These are phyloP conservation scores for Trametes pubescens DNA, from an alignment of 1,284 basidiomycete genomes.

Conservation along the genomic window DNA sequence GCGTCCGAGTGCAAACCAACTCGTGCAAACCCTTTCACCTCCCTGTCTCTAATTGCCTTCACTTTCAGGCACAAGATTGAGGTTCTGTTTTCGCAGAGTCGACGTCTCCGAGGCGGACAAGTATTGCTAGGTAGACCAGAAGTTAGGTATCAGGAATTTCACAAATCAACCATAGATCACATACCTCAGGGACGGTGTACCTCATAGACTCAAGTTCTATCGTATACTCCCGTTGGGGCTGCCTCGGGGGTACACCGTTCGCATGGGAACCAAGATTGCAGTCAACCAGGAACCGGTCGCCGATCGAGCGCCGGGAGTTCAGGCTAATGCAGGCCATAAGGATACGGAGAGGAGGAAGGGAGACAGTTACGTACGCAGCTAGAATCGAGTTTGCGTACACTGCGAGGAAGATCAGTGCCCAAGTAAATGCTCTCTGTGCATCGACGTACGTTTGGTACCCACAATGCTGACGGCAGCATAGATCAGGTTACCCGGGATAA, in stretches of 20 bases:
- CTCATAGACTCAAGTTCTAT: background rate
- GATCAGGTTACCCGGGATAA: background rate
- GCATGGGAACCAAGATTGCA: background rate
- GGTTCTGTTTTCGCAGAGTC: background rate
- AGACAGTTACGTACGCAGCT: background rate
- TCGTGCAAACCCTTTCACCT: too few relatives aligned
- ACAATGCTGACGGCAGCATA: background rate
- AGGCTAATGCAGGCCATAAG: slow-evolving; percentile 1
- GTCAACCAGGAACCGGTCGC: slow-evolving; percentile 1
- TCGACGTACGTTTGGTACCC: background rate
- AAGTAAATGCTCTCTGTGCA: background rate
- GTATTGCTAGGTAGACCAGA: too few relatives aligned
- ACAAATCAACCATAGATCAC: too few relatives aligned
- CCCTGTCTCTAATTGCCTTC: too few relatives aligned
- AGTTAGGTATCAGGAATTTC: too few relatives aligned
- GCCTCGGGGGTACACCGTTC: background rate
- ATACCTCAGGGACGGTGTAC: background rate
- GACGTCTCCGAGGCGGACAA: too few relatives aligned
- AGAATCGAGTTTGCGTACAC: background rate
- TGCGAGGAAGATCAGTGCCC: background rate
- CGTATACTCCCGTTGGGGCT: too few relatives aligned
- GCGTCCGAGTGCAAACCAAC: too few relatives aligned
- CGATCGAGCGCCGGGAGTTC: slow-evolving; percentile 21
- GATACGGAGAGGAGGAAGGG: too few relatives aligned
- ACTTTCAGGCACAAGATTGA: too few relatives aligned